Base-by-base conservation (phyloP, 2,329 filamentous ascomycete genomes). In the Capronia coronata region DNA sequence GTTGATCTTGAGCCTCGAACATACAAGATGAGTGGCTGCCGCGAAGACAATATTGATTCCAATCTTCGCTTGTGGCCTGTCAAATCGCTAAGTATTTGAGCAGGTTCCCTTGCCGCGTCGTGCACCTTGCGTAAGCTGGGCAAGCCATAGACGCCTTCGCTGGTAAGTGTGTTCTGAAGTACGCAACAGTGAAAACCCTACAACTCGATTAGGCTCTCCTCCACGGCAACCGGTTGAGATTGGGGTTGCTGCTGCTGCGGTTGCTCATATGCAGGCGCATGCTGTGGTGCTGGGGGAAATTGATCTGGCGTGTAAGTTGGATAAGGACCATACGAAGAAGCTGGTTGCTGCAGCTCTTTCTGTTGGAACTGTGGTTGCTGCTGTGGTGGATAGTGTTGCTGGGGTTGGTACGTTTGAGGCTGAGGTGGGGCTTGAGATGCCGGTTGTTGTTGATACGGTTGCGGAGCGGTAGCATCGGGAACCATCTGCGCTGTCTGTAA, bases 171-270 rank as follows among this genome's bases (percentile, higher is more conserved):
- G 6, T n/a, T 8, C 3, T 10, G 11, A 32, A n/a, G n/a, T 7
- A 32, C 7, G 29, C 13, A 7, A 7, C 7, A n/a, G 6, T 32
- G 7, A 3, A 11, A 32, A 3, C 16, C 8, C 34, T 37, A 37
- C 34, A 91, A 73, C 66, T 93, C 87, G 67, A 93, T 93, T 62
- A 93, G 68, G 51, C 82, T 84, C 67, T 91, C 87, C 67, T 91
- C 86, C 40, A 84, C 75, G 1, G 71, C 75, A 2, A 57, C 64
- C 67, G 74, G 64, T 58, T 75, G 71, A 35, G 71, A 68, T 48
- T 75, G 71, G 34, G 71, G 68, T 48, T 66, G 64, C 39, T 77
- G 63, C 45, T 78, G 80, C 22, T 78, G 75, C 29, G 46, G 29
- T 34, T 56, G 54, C 16, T 27, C 18, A 21, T 53, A 56, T 8